A percentile compares a stretch with the other conserved stretches of the same genome.
Conservation (phyloP, 768 basidiomycete species). For the Tulasnella sp. region DNA sequence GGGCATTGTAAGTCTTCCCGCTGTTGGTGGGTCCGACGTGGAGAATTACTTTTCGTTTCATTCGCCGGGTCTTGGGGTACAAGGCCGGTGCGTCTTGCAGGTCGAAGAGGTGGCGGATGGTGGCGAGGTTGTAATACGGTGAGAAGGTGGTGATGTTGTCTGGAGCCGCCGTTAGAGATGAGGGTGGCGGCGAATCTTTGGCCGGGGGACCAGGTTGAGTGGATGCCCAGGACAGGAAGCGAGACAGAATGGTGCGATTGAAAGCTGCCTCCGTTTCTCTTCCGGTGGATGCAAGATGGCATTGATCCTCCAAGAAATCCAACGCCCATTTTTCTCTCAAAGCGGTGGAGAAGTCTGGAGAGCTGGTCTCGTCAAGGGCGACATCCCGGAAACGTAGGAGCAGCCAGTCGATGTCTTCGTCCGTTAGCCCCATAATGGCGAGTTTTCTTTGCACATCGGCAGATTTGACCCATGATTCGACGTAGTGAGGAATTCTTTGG, state of each 20-base stretch:
- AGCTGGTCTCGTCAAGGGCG: not conserved
- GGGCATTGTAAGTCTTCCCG: conserved; percentile 93
- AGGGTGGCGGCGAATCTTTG: not conserved
- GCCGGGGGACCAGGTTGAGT: conserved; percentile 12
- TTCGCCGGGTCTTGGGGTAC: conserved; percentile 54
- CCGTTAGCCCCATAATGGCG: not conserved
- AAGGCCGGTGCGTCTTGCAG: conserved; percentile 37
- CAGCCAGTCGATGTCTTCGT: not conserved
- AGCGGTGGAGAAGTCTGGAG: not conserved
- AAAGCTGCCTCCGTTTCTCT: not conserved
- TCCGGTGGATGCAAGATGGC: not conserved
- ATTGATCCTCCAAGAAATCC: conserved; percentile 21
- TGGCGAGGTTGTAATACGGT: conserved; percentile 20
- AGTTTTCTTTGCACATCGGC: not conserved
- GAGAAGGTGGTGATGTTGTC: conserved; percentile 23
- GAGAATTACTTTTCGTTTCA: conserved; percentile 80
- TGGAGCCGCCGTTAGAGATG: not conserved
- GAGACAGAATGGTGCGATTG: conserved; percentile 9
- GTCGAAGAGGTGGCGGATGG: conserved; percentile 23
- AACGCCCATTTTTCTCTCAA: conserved; percentile 12
- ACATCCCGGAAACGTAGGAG: conserved; percentile 4
- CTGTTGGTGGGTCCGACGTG: conserved; percentile 98
- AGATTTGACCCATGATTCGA: conserved; percentile 11
- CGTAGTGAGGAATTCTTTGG: not conserved
- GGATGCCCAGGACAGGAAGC: conserved; percentile 26